Evolutionary conservation across 495 filamentous ascomycete species (phyloP).

Genomic region (Aspergillus baeticus): DNA sequence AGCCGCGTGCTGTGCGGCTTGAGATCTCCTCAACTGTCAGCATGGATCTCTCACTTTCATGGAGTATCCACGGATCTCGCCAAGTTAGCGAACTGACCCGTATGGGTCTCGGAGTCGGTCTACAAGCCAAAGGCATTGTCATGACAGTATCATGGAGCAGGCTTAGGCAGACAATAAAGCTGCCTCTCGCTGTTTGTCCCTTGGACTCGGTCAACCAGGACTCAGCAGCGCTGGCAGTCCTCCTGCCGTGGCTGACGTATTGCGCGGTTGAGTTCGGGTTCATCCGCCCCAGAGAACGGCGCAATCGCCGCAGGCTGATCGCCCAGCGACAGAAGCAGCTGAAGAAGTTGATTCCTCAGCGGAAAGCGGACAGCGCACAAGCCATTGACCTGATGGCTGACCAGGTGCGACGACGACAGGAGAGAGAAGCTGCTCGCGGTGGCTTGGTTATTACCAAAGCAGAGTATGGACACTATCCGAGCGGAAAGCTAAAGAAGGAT

Average conservation of each 20-base stretch:
- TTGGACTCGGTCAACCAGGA: constrained; percentile 34
- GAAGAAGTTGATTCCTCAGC: constrained; percentile 41
- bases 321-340: constrained; percentile 39
- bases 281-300: constrained; percentile 39
- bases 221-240: constrained; percentile 36
- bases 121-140: constrained; percentile 34
- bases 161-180: constrained; percentile 39
- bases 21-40: constrained; percentile 25
- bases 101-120: constrained; percentile 39
- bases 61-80: constrained; percentile 39
- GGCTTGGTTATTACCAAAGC: constrained; percentile 43
- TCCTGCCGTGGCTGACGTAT: constrained; percentile 50
- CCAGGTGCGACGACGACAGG: constrained; percentile 48
- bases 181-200: constrained; percentile 42
- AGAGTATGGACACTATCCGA: constrained; percentile 41
- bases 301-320: constrained; percentile 31
- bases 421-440: constrained; percentile 32
- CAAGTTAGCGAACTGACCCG: constrained; percentile 38
- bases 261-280: constrained; percentile 50
- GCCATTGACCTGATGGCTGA: constrained; percentile 52
- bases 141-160: constrained; percentile 42
- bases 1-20: constrained; percentile 36
- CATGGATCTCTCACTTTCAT: constrained; percentile 28
- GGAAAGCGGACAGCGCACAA: constrained; percentile 48
- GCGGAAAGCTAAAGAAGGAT: constrained; percentile 23